Conservation (phyloP, 108 stramenopile genomes). For the Fistulifera pelliculosa region DNA sequence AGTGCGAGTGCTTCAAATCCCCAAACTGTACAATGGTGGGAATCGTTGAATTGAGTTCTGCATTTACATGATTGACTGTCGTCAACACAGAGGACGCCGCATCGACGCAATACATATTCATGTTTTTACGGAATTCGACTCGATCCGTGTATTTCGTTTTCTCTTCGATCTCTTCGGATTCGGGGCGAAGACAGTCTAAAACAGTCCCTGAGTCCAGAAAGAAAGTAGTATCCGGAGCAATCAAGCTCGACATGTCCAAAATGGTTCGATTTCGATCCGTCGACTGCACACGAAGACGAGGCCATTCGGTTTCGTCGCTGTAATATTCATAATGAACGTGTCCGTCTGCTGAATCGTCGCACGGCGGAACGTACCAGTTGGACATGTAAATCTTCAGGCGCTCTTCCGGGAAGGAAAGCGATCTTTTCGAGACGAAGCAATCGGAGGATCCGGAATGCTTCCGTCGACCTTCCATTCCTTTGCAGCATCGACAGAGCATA, state of each 20-base stretch:
- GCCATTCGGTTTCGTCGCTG: conserved; percentile 9
- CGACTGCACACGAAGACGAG: conserved; percentile 9
- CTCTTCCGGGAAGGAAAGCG: conserved; percentile 69
- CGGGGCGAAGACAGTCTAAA: conserved; percentile 19
- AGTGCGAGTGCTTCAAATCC: conserved; percentile 35
- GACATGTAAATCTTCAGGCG: conserved; percentile 58
- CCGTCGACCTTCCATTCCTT: too few relatives aligned
- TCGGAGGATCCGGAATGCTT: background rate
- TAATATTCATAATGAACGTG: conserved; percentile 16
- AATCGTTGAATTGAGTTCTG: conserved; percentile 5
- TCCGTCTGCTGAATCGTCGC: conserved; percentile 9
- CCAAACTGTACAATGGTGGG: conserved; percentile 46
- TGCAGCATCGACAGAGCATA: too few relatives aligned
- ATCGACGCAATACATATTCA: conserved; percentile 48
- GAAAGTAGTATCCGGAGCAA: conserved; percentile 36
- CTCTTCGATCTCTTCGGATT: conserved; percentile 3
- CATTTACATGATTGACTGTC: conserved; percentile 21
- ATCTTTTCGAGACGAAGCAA: conserved; percentile 14
- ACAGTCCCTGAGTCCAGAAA: conserved; percentile 27
- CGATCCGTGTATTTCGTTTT: conserved; percentile 7
- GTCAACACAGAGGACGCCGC: conserved; percentile 22
- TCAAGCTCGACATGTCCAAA: conserved; percentile 14
- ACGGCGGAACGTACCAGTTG: conserved; percentile 59
- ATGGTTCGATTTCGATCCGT: conserved; percentile 21
- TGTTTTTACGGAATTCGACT: conserved; percentile 27